phyloP scores from a whole-genome alignment of 2,329 filamentous ascomycete species.

The Pseudocercospora eumusae region DNA sequence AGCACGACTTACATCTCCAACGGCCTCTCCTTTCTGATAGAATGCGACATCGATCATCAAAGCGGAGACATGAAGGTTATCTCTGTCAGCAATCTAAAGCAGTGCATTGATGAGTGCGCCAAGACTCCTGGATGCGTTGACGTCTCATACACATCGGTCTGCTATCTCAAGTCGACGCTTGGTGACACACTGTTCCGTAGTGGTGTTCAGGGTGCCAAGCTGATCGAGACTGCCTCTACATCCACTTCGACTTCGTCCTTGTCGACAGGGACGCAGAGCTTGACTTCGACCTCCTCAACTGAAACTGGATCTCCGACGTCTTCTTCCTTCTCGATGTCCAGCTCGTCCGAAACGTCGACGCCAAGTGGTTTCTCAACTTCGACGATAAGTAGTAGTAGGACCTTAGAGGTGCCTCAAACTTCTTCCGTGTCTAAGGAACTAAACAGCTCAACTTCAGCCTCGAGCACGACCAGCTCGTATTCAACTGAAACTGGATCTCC shows the following conservation, averaged over 20 bases:
- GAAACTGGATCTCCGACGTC: no score
- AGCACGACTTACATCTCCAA: conserved; percentile 27
- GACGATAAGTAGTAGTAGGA: no score
- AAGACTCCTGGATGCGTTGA: conserved; percentile 37
- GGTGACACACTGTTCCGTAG: conserved; percentile 26
- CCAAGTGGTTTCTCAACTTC: no score
- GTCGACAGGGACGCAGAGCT: no score
- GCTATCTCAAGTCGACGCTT: conserved; percentile 38
- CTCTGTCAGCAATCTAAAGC: conserved; percentile 29
- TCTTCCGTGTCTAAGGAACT: no score
- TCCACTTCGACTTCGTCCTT: not conserved
- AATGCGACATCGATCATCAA: conserved; percentile 38
- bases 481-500: no score
- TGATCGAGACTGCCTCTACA: conserved; percentile 16
- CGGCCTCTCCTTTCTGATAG: conserved; percentile 25
- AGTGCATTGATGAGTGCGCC: conserved; percentile 38
- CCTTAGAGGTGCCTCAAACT: no score
- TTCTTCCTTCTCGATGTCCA: no score
- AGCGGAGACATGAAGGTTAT: conserved; percentile 35
- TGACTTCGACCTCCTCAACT: no score
- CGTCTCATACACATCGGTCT: conserved; percentile 37
- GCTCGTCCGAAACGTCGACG: no score
- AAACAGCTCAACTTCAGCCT: no score
- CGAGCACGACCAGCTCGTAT: no score
- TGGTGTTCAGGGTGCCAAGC: conserved; percentile 34